Evolutionary conservation across 1,284 basidiomycete genomes (phyloP).

Genomic region (Cryptococcus sp.): DNA sequence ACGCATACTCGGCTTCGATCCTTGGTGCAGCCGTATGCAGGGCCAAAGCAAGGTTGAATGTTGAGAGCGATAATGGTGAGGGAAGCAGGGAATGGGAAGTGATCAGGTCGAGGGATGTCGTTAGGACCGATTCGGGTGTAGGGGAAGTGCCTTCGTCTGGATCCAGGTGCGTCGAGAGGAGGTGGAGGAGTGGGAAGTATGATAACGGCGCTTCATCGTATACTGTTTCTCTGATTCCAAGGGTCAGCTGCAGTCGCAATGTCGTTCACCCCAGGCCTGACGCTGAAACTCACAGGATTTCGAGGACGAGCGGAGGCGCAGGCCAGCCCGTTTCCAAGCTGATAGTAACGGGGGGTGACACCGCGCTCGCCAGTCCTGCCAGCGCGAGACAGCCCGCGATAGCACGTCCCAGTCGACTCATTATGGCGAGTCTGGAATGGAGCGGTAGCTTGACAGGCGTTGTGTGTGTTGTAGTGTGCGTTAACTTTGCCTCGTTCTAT

Average conservation of each 20-base stretch:
- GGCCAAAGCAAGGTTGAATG: constrained; percentile 53
- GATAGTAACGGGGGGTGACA: constrained; percentile 72
- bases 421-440: background rate
- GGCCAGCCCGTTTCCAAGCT: constrained; percentile 78
- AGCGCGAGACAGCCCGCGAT: background rate
- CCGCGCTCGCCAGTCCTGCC: constrained; percentile 11
- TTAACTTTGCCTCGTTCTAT: no score
- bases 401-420: constrained; percentile 14
- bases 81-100: constrained; percentile 31
- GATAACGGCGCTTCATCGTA: constrained; percentile 65
- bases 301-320: constrained; percentile 71
- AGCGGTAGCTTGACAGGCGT: no score
- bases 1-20: constrained; percentile 47
- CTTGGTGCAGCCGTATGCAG: constrained; percentile 46
- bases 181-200: constrained; percentile 70
- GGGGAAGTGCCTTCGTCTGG: constrained; percentile 10
- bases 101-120: constrained; percentile 31
- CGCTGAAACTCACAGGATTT: constrained; percentile 67
- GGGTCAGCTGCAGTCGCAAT: constrained; percentile 9
- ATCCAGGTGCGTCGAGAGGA: constrained; percentile 59
- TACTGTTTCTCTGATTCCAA: constrained; percentile 61
- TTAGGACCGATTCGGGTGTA: constrained; percentile 29
- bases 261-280: constrained; percentile 12
- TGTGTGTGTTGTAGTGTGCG: no score
- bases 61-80: constrained; percentile 49